Conservation (phyloP, 1,284 basidiomycete genomes). For the Sphaerobolus stellatus region DNA sequence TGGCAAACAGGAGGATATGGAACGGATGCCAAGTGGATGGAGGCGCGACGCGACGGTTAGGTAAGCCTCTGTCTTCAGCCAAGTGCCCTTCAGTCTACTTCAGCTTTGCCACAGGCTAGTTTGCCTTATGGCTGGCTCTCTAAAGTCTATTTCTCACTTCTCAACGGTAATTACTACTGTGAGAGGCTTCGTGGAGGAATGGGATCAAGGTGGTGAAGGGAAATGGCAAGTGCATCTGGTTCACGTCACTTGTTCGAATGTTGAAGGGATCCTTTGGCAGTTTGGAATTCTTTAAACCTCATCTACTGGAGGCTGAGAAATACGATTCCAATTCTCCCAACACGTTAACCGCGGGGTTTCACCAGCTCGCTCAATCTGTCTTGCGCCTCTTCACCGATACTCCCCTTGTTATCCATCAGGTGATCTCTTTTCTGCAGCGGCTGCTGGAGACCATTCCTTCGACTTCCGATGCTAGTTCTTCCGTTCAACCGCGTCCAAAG, state of each 20-base stretch:
- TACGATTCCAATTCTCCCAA: slow-evolving; percentile 2
- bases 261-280: slow-evolving; percentile 4
- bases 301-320: slow-evolving; percentile 8
- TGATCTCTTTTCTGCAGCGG: slow-evolving; percentile 63
- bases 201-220: slow-evolving; percentile 8
- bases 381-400: slow-evolving; percentile 7
- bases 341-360: slow-evolving; percentile 4
- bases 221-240: slow-evolving; percentile 7
- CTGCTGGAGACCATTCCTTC: slow-evolving; percentile 64
- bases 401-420: slow-evolving; percentile 1
- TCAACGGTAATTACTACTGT: slow-evolving; percentile 3
- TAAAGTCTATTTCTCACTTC: no score
- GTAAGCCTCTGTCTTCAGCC: no score
- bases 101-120: no score
- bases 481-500: slow-evolving; percentile 32
- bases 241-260: not conserved
- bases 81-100: no score
- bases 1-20: no score
- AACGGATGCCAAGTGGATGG: no score
- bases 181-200: not conserved
- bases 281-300: slow-evolving; percentile 10
- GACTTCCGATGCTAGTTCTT: slow-evolving; percentile 49
- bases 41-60: no score
- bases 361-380: slow-evolving; percentile 1
- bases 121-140: no score